A percentile compares a stretch with the other conserved stretches of the same genome.
phyloP scores from a whole-genome alignment of 140 eudicot species.

The Oenanthe javanica region DNA sequence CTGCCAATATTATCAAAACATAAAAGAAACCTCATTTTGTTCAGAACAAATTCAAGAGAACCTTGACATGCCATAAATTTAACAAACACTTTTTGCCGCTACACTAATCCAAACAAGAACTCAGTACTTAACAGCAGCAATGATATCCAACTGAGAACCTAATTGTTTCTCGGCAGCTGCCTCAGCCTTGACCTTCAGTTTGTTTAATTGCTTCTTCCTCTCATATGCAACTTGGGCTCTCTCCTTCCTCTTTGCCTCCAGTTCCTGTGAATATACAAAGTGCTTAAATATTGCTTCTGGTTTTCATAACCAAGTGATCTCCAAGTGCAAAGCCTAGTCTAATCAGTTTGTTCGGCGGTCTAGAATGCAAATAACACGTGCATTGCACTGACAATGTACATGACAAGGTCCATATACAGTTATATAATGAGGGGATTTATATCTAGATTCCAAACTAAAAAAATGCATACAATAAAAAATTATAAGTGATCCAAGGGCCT shows the following conservation, averaged over 20 bases:
- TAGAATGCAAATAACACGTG: background rate
- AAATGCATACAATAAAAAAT: too few relatives aligned
- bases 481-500: background rate
- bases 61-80: background rate
- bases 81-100: background rate
- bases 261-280: slow-evolving; percentile 28
- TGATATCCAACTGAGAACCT: slow-evolving; percentile 51
- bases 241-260: slow-evolving; percentile 70
- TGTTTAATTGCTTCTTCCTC: slow-evolving; percentile 61
- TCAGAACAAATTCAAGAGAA: background rate
- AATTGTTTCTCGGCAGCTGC: slow-evolving; percentile 55
- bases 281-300: background rate
- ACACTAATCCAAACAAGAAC: background rate
- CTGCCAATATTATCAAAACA: background rate
- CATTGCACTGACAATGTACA: background rate
- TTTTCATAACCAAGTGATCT: background rate
- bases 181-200: slow-evolving; percentile 51
- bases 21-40: background rate
- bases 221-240: slow-evolving; percentile 53
- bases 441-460: too few relatives aligned
- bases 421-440: too few relatives aligned
- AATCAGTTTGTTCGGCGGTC: too few relatives aligned
- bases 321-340: background rate
- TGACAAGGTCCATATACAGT: too few relatives aligned
- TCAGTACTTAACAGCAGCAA: slow-evolving; percentile 58